A percentile compares a stretch with the other conserved stretches of the same genome.
phyloP scores from a whole-genome alignment of 345 rosid species.

The Salix suchowensis region DNA sequence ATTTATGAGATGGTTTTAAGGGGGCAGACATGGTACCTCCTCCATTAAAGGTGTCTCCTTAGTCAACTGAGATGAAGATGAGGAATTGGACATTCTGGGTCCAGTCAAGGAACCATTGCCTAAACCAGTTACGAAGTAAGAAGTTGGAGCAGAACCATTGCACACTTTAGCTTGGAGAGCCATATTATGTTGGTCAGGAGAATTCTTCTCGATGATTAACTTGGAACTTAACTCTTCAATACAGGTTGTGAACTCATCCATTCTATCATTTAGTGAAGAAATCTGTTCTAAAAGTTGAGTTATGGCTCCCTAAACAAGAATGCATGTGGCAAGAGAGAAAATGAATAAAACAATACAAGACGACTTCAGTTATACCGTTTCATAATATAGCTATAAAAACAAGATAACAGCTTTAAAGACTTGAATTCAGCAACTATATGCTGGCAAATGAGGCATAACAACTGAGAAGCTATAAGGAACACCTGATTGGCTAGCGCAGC shows the following conservation, averaged over 20 bases:
- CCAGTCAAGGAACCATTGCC: conserved; percentile 72
- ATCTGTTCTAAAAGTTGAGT: conserved; percentile 93
- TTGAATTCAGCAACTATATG: neutral
- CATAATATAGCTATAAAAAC: neutral
- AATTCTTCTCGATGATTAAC: conserved; percentile 43
- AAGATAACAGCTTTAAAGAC: neutral
- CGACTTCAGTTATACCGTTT: neutral
- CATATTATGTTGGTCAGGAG: conserved; percentile 64
- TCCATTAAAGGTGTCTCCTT: conserved; percentile 76
- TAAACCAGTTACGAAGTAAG: conserved; percentile 72
- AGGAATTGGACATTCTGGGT: conserved; percentile 64
- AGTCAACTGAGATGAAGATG: conserved; percentile 68
- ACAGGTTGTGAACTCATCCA: conserved; percentile 77
- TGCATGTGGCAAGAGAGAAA: neutral
- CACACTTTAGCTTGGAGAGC: conserved; percentile 57
- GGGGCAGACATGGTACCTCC: conserved; percentile 48
- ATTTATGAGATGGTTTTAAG: neutral
- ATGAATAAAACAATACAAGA: neutral
- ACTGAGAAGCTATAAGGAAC: conserved; percentile 4
- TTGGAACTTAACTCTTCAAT: conserved; percentile 77
- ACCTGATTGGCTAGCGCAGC: conserved; percentile 55
- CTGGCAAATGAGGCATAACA: conserved; percentile 1
- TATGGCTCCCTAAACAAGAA: conserved; percentile 46
- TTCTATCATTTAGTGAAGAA: conserved; percentile 72
- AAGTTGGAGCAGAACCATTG: conserved; percentile 81